These are phyloP conservation scores for Boletus insuetus DNA, from an alignment of 768 basidiomycete species.

Conservation along the genomic window DNA sequence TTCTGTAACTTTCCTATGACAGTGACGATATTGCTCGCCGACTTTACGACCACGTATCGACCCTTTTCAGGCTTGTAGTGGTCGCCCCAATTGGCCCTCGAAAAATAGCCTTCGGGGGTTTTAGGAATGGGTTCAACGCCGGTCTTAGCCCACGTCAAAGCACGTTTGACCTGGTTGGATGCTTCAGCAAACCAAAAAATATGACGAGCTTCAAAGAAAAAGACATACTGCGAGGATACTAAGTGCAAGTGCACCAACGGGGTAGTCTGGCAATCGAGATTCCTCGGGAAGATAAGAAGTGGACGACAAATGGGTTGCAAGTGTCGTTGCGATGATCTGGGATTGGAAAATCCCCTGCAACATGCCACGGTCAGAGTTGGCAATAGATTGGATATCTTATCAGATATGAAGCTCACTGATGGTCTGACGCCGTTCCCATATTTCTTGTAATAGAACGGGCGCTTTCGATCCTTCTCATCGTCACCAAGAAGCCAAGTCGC, in stretches of 20 bases:
- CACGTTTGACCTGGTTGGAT: neutral
- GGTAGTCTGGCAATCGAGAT: neutral
- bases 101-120: neutral
- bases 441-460: neutral
- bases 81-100: constrained; percentile 2
- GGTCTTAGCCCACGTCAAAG: neutral
- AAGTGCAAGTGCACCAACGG: neutral
- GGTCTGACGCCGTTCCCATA: neutral
- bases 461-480: constrained; percentile 2
- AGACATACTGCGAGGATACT: neutral
- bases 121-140: neutral
- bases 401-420: neutral
- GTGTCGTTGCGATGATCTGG: neutral
- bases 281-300: neutral
- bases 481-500: neutral
- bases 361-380: too few relatives aligned
- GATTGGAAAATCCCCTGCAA: constrained; percentile 3
- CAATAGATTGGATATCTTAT: too few relatives aligned
- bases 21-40: neutral
- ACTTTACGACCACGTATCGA: neutral
- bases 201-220: neutral
- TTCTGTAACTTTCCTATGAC: neutral
- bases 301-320: neutral
- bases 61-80: neutral
- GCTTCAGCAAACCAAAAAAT: neutral